These are phyloP conservation scores for Neurospora sp. DNA, from an alignment of 495 filamentous ascomycete species.

Conservation along the genomic window DNA sequence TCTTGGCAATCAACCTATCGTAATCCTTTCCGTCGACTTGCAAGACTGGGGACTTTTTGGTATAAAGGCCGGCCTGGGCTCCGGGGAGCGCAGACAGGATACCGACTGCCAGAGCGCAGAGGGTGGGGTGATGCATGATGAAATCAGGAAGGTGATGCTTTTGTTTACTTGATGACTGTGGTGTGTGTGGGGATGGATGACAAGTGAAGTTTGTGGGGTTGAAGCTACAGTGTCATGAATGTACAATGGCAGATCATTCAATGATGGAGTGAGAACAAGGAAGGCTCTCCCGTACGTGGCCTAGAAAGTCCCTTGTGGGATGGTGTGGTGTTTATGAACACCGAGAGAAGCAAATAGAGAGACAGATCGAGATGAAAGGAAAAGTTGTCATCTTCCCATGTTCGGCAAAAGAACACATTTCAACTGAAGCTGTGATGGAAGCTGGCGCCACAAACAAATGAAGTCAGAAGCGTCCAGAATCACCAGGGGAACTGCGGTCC, in stretches of 20 bases:
- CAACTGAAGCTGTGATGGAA: slow-evolving; percentile 5
- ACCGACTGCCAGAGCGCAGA: slow-evolving; percentile 35
- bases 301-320: background rate
- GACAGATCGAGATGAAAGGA: slow-evolving; percentile 5
- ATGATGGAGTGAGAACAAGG: background rate
- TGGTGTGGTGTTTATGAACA: background rate
- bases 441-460: slow-evolving; percentile 12
- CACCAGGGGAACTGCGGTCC: background rate
- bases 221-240: background rate
- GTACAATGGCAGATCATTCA: background rate
- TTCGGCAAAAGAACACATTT: slow-evolving; percentile 34
- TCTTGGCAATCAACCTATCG: slow-evolving; percentile 73
- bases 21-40: slow-evolving; percentile 80
- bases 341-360: background rate
- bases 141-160: background rate
- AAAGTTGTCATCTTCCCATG: slow-evolving; percentile 27
- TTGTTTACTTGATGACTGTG: background rate
- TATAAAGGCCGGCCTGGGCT: slow-evolving; percentile 65
- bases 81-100: slow-evolving; percentile 46
- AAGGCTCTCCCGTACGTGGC: slow-evolving; percentile 8
- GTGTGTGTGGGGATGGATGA: background rate
- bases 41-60: slow-evolving; percentile 77
- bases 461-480: slow-evolving; percentile 15
- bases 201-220: background rate
- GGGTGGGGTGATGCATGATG: slow-evolving; percentile 37